Evolutionary conservation across 305 asterid species (phyloP), one percentile per base, ranked within the genome.

Genomic region (Fraxinus platypoda): DNA sequence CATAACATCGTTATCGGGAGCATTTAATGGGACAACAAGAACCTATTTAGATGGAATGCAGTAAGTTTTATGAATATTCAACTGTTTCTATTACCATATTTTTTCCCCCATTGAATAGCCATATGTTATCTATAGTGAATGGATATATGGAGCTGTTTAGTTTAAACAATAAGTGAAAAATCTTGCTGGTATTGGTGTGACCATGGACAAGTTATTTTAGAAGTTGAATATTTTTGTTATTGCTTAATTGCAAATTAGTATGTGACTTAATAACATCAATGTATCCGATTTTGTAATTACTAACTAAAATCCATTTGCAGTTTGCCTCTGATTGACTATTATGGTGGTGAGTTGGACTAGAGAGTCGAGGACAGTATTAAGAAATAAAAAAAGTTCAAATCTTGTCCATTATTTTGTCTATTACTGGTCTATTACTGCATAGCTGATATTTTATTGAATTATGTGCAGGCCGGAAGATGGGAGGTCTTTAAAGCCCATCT

Each of bases 1-100:
- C 88, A 86, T 96, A 82, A 96, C 99, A 2, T 83, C 98, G 4
- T 90, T 94, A 84, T 96, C 99, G 49, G 99, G 99, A 74, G 99
- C 99, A 77, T 94, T 96, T 90, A 96, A 96, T 31, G 99, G 99
- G 79, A 93, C 98, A 30, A 96, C 98, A 76, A 87, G 99, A 89
- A 49, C 98, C 78, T 96, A 96, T 84, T 64, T 93, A 49, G 98
- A 96, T 88, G 99, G 98, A 89, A 92, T 96, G 87, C 95, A 92
- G 99, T 94, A 86, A 87, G 54, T 43, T 43, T 43, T 43, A 43
- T 43, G n/a, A 54, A 17, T 54, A n/a, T 54, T 54, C 26, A 54
- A n/a, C n/a, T 54, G 0, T 54, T 54, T 1, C 1, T n/a, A 17
- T 17, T n/a, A 54, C 9, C 1, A 1, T 52, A 17, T 54, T 15